Percentiles rank a stretch among this genome's conserved stretches.
phyloP scores from a whole-genome alignment of 495 filamentous ascomycete species.

The Penicillium herquei region DNA sequence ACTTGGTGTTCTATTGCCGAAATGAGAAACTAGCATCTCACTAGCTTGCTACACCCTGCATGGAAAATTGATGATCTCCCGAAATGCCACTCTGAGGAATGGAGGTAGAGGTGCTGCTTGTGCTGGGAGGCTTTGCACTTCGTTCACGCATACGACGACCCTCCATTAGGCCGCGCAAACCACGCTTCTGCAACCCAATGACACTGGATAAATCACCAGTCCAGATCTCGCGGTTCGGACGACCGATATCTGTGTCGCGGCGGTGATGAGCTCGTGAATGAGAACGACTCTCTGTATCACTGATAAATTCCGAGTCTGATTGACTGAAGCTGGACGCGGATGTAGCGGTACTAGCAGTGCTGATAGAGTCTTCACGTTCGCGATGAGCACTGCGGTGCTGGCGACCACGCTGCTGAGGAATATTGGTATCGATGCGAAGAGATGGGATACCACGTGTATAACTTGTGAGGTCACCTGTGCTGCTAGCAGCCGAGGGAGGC shows the following conservation, averaged over 20 bases:
- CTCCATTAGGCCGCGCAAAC: conserved; percentile 91
- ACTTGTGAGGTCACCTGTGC: conserved; percentile 26
- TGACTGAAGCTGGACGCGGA: conserved; percentile 44
- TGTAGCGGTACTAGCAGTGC: conserved; percentile 42
- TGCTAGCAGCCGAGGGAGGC: conserved; percentile 35
- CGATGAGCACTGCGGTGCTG: conserved; percentile 18
- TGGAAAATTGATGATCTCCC: conserved; percentile 16
- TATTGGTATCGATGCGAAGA: conserved; percentile 45
- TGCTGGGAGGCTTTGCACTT: conserved; percentile 39
- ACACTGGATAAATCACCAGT: conserved; percentile 82
- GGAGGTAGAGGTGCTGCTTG: conserved; percentile 20
- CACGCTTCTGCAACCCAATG: conserved; percentile 94
- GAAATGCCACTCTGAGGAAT: conserved; percentile 14
- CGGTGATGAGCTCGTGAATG: conserved; percentile 24
- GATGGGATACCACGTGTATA: conserved; percentile 37
- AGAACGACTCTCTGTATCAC: conserved; percentile 22
- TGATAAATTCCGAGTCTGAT: conserved; percentile 40
- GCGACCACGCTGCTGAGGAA: conserved; percentile 29
- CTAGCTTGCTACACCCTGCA: conserved; percentile 21
- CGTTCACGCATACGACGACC: conserved; percentile 81
- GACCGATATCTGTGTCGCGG: conserved; percentile 34
- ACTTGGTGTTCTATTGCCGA: background rate
- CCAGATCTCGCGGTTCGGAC: conserved; percentile 64
- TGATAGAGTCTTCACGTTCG: conserved; percentile 44
- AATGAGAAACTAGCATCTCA: background rate